A percentile compares a stretch with the other conserved stretches of the same genome.
These are phyloP conservation scores for Neonectria faginata DNA, from an alignment of 2,329 filamentous ascomycete genomes.

Conservation along the genomic window DNA sequence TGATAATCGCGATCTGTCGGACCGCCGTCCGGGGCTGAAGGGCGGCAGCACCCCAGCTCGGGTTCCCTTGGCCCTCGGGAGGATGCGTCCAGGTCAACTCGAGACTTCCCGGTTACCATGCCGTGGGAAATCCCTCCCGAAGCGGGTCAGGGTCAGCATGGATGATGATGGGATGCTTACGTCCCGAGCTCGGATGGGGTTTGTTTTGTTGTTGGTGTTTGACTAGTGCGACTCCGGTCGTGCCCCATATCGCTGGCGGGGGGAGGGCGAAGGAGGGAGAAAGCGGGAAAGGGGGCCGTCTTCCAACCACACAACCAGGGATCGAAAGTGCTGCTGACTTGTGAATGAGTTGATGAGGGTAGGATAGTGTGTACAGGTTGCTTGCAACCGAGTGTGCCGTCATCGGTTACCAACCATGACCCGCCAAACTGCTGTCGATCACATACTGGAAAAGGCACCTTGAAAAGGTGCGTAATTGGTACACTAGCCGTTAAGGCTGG, in stretches of 20 bases:
- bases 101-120: constrained; percentile 16
- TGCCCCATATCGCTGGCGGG: neutral
- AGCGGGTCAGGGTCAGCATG: constrained; percentile 20
- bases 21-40: constrained; percentile 27
- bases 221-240: constrained; percentile 15
- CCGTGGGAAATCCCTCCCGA: constrained; percentile 13
- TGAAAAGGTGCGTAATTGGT: constrained; percentile 12
- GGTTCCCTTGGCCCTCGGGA: constrained; percentile 12
- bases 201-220: constrained; percentile 20
- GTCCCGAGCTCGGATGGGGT: constrained; percentile 16
- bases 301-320: constrained; percentile 5
- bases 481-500: constrained; percentile 30
- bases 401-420: constrained; percentile 11
- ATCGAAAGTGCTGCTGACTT: neutral
- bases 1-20: constrained; percentile 37
- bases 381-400: neutral
- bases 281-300: constrained; percentile 1
- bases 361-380: no score
- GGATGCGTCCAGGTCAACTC: constrained; percentile 3
- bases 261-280: neutral
- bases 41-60: constrained; percentile 30
- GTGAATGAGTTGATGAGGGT: neutral
- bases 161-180: neutral
- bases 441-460: constrained; percentile 2
- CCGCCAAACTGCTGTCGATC: constrained; percentile 4